These are phyloP conservation scores for Fragilariopsis cylindrus DNA, from an alignment of 108 stramenopile genomes.

Conservation along the genomic window DNA sequence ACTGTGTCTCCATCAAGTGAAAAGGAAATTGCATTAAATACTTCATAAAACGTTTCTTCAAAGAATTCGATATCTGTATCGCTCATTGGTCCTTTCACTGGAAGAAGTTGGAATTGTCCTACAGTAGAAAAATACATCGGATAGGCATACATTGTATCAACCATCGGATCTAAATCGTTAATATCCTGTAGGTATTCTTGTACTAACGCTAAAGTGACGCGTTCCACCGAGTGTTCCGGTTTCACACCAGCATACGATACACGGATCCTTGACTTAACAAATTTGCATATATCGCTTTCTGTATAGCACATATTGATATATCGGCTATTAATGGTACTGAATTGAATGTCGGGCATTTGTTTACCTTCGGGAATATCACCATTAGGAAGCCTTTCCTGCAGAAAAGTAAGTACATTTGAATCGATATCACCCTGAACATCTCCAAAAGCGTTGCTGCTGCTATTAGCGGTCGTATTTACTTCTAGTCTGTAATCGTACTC, in stretches of 20 bases:
- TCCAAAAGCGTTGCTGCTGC: background rate
- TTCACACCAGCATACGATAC: slow-evolving; percentile 19
- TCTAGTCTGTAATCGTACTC: slow-evolving; percentile 16
- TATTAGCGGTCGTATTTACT: background rate
- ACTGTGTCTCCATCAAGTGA: slow-evolving; percentile 36
- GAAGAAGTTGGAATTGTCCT: slow-evolving; percentile 20
- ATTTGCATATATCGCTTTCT: slow-evolving; percentile 24
- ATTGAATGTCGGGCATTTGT: slow-evolving; percentile 6
- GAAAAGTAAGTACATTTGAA: background rate
- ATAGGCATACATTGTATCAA: slow-evolving; percentile 19
- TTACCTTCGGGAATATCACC: background rate
- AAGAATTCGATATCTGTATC: slow-evolving; percentile 23
- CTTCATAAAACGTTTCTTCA: slow-evolving; percentile 20
- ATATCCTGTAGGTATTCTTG: slow-evolving; percentile 24
- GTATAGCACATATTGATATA: slow-evolving; percentile 33
- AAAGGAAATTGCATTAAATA: slow-evolving; percentile 28
- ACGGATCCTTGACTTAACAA: slow-evolving; percentile 21
- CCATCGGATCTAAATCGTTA: background rate
- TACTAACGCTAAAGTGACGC: slow-evolving; percentile 22
- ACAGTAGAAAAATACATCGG: slow-evolving; percentile 18
- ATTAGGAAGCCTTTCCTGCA: slow-evolving; percentile 9
- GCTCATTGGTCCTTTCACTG: slow-evolving; percentile 17
- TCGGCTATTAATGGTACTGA: slow-evolving; percentile 18
- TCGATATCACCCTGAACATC: background rate
- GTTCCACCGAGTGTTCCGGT: slow-evolving; percentile 23